These are phyloP conservation scores for Solioccasus polychromus DNA, from an alignment of 768 basidiomycete genomes.

Conservation along the genomic window DNA sequence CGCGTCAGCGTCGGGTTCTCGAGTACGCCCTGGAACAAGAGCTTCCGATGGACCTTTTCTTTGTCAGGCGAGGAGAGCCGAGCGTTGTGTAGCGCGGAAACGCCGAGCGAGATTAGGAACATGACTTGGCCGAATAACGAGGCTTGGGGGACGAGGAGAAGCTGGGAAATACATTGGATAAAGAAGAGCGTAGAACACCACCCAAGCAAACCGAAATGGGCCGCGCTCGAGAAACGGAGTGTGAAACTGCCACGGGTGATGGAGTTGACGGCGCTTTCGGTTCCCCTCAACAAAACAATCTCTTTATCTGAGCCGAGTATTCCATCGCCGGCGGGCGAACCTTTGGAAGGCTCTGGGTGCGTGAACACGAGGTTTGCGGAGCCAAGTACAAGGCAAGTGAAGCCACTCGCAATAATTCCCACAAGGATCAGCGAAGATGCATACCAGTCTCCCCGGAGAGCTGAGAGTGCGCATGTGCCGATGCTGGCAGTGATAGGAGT, in stretches of 20 bases:
- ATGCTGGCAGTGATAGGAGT: constrained; percentile 25
- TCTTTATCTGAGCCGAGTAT: constrained; percentile 18
- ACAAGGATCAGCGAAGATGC: constrained; percentile 27
- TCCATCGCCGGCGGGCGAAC: constrained; percentile 29
- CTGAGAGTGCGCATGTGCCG: constrained; percentile 18
- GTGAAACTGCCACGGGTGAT: constrained; percentile 21
- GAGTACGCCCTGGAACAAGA: constrained; percentile 12
- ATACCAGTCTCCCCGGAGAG: constrained; percentile 22
- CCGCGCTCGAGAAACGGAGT: constrained; percentile 17
- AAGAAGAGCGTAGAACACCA: constrained; percentile 22
- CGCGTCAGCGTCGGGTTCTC: constrained; percentile 12
- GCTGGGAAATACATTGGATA: constrained; percentile 25
- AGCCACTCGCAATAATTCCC: constrained; percentile 30
- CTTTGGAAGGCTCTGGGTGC: constrained; percentile 22
- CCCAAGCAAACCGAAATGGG: constrained; percentile 12
- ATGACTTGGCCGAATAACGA: constrained; percentile 29
- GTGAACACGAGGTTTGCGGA: constrained; percentile 21
- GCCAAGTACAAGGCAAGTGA: constrained; percentile 24
- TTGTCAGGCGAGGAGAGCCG: constrained; percentile 32
- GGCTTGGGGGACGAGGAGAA: constrained; percentile 29
- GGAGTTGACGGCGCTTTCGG: constrained; percentile 27
- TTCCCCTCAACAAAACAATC: constrained; percentile 26
- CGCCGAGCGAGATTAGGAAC: constrained; percentile 26
- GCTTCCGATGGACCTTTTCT: constrained; percentile 12
- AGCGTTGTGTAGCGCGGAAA: constrained; percentile 25